phyloP scores from a whole-genome alignment of 495 filamentous ascomycete genomes.

The Hypoxylon trugodes region DNA sequence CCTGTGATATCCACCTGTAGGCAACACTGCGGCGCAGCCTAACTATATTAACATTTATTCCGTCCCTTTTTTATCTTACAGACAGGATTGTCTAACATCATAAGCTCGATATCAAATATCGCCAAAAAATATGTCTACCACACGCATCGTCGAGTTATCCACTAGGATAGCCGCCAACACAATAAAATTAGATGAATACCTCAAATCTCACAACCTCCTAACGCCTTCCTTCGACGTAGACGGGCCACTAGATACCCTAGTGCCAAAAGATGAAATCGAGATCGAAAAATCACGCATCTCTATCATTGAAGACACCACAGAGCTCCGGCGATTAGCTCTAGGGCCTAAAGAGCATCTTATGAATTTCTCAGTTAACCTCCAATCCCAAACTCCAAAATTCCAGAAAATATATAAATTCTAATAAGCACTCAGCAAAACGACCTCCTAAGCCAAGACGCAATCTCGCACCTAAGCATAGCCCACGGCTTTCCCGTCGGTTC shows the following conservation, averaged over 20 bases:
- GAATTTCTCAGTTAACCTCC: conserved; percentile 5
- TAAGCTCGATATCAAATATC: no score
- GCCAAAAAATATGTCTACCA: background rate
- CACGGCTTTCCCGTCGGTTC: no score
- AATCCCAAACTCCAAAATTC: no score
- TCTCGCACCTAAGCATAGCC: no score
- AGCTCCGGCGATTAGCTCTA: conserved; percentile 14
- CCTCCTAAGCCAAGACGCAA: no score
- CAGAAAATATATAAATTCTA: no score
- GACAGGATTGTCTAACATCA: no score
- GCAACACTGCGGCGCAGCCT: no score
- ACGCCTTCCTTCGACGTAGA: conserved; percentile 21
- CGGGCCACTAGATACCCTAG: background rate
- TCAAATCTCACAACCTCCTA: background rate
- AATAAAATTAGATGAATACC: background rate
- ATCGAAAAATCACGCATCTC: conserved; percentile 14
- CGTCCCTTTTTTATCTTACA: no score
- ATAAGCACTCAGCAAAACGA: no score
- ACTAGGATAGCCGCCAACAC: conserved; percentile 17
- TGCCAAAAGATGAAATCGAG: conserved; percentile 3
- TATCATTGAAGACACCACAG: conserved; percentile 16
- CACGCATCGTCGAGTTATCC: conserved; percentile 14
- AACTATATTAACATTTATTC: no score
- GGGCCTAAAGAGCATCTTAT: conserved; percentile 20
- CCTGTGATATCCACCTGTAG: no score